A percentile compares a stretch with the other conserved stretches of the same genome.
These are phyloP conservation scores for Talaromyces sp. DNA, from an alignment of 2,329 filamentous ascomycete genomes.

Conservation along the genomic window DNA sequence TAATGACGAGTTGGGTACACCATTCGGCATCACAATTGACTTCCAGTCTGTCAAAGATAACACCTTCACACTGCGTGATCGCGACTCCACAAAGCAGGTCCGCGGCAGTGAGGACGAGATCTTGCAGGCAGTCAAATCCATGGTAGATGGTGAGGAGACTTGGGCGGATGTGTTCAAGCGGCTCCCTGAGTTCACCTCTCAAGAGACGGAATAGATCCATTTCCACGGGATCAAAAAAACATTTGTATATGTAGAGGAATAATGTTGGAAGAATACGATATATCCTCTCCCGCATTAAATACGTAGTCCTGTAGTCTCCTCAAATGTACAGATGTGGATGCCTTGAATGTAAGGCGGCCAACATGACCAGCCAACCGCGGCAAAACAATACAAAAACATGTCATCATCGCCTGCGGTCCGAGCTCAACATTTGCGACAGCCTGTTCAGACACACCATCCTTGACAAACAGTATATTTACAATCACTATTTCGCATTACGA, in stretches of 20 bases:
- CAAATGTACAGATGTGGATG: neutral
- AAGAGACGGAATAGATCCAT: constrained; percentile 52
- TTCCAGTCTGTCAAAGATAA: constrained; percentile 91
- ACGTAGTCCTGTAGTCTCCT: neutral
- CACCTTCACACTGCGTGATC: constrained; percentile 82
- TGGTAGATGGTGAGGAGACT: constrained; percentile 61
- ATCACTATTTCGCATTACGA: neutral
- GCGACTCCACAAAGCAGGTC: constrained; percentile 87
- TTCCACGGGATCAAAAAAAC: neutral
- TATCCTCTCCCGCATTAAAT: neutral
- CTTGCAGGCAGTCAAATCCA: constrained; percentile 65
- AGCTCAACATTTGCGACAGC: constrained; percentile 1
- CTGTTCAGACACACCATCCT: neutral
- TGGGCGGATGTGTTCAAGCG: constrained; percentile 71
- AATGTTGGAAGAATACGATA: neutral
- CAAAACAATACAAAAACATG: constrained; percentile 10
- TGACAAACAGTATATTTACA: neutral
- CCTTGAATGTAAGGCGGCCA: neutral
- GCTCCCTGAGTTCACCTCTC: constrained; percentile 79
- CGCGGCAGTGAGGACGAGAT: constrained; percentile 79
- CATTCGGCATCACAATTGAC: constrained; percentile 89
- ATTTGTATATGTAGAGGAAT: neutral
- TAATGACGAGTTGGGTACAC: constrained; percentile 93
- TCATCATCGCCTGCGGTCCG: constrained; percentile 4
- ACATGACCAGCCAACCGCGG: neutral